A percentile compares a stretch with the other conserved stretches of the same genome.
phyloP scores from a whole-genome alignment of 1,284 basidiomycete genomes.

The Rugosomyces carneus region DNA sequence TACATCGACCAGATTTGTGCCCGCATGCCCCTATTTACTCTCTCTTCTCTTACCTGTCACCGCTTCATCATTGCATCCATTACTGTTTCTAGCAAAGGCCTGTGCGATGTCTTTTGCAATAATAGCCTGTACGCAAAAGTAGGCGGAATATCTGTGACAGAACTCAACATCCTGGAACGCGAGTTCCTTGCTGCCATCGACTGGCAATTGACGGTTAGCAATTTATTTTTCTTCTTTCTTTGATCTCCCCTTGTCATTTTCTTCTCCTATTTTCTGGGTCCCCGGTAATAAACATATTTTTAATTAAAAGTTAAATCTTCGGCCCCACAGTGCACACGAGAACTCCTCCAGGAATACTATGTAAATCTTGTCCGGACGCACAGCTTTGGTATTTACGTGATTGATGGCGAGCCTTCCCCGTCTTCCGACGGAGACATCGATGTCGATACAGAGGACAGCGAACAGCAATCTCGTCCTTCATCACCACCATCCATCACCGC shows the following conservation, averaged over 20 bases:
- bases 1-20: constrained; percentile 95
- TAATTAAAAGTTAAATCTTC: constrained; percentile 13
- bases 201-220: constrained; percentile 86
- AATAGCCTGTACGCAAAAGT: constrained; percentile 92
- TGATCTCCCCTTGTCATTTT: background rate
- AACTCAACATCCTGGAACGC: constrained; percentile 88
- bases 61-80: constrained; percentile 91
- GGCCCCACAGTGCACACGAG: constrained; percentile 59
- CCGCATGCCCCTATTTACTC: constrained; percentile 79
- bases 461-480: constrained; percentile 37
- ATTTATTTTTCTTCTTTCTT: constrained; percentile 19
- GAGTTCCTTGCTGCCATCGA: constrained; percentile 88
- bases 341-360: constrained; percentile 80
- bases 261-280: constrained; percentile 6
- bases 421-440: constrained; percentile 55
- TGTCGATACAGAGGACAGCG: constrained; percentile 33
- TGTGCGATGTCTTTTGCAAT: constrained; percentile 90
- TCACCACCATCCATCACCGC: constrained; percentile 46
- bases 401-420: constrained; percentile 40
- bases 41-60: constrained; percentile 92
- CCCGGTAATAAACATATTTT: constrained; percentile 8
- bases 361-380: constrained; percentile 77
- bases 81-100: constrained; percentile 82
- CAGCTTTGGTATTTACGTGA: constrained; percentile 51
- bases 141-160: constrained; percentile 83